phyloP scores from a whole-genome alignment of 2,329 filamentous ascomycete genomes.

The Epichloe scottii region DNA sequence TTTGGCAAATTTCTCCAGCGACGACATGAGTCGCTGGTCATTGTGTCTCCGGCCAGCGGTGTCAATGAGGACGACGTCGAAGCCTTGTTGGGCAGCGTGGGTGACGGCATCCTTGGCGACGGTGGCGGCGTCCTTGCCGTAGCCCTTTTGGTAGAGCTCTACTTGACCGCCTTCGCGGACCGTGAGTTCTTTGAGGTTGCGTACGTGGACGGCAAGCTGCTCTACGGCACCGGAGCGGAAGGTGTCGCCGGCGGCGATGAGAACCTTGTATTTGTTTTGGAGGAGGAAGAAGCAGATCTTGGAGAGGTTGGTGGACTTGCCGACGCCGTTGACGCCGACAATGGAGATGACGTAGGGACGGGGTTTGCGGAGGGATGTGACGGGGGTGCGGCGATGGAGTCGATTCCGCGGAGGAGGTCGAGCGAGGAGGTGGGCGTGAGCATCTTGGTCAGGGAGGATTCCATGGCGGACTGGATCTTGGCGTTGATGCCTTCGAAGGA shows the following conservation, averaged over 20 bases:
- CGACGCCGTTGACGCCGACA: slow-evolving; percentile 94
- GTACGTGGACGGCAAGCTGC: slow-evolving; percentile 88
- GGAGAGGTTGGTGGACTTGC: slow-evolving; percentile 93
- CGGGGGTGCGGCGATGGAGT: slow-evolving; percentile 59
- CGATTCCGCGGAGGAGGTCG: slow-evolving; percentile 87
- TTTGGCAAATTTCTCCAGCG: slow-evolving; percentile 92
- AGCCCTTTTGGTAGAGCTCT: slow-evolving; percentile 91
- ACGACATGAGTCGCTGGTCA: slow-evolving; percentile 90
- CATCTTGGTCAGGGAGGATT: slow-evolving; percentile 86
- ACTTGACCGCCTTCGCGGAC: slow-evolving; percentile 73
- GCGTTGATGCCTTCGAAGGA: slow-evolving; percentile 83
- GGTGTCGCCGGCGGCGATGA: slow-evolving; percentile 90
- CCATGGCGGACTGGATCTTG: slow-evolving; percentile 76
- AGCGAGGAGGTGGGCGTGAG: slow-evolving; percentile 90
- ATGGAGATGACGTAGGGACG: slow-evolving; percentile 97
- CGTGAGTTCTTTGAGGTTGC: slow-evolving; percentile 81
- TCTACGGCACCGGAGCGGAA: slow-evolving; percentile 96
- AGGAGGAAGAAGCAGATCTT: slow-evolving; percentile 98
- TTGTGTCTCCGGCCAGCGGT: slow-evolving; percentile 93
- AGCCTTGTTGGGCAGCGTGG: slow-evolving; percentile 61
- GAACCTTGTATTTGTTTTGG: slow-evolving; percentile 91
- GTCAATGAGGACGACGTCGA: slow-evolving; percentile 92
- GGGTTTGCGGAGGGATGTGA: slow-evolving; percentile 46
- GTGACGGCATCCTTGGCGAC: slow-evolving; percentile 90
- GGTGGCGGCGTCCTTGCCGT: slow-evolving; percentile 92